phyloP scores from a whole-genome alignment of 495 filamentous ascomycete genomes.

The Neurospora tetrasperma region DNA sequence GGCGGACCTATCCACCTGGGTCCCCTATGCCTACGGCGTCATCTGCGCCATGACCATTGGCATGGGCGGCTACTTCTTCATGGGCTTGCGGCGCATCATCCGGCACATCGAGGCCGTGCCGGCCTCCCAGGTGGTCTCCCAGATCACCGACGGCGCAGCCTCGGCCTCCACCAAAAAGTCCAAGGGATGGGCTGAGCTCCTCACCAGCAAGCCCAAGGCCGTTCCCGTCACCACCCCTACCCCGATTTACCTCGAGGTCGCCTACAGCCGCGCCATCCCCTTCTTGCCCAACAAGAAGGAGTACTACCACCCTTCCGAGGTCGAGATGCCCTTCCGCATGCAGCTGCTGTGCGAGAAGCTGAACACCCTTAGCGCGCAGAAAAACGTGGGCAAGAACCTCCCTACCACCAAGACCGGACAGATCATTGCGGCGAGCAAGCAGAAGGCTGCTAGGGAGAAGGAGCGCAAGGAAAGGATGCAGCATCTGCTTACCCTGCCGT shows the following conservation, averaged over 20 bases:
- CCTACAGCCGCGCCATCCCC: conserved; percentile 26
- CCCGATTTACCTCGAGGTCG: conserved; percentile 28
- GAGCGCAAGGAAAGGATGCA: conserved; percentile 33
- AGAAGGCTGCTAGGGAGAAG: conserved; percentile 19
- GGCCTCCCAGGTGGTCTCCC: conserved; percentile 1
- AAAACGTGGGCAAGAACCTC: conserved; percentile 13
- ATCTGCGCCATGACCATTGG: conserved; percentile 35
- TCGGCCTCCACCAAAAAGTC: neutral
- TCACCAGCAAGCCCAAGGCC: neutral
- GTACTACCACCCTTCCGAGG: conserved; percentile 21
- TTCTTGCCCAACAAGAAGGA: conserved; percentile 25
- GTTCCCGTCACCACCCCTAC: neutral
- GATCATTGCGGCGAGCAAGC: conserved; percentile 9
- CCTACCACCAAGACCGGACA: neutral
- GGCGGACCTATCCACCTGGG: conserved; percentile 30
- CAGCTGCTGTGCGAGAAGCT: conserved; percentile 13
- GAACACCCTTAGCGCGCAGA: neutral
- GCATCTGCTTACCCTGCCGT: conserved; percentile 40
- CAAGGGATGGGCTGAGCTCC: neutral
- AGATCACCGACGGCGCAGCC: neutral
- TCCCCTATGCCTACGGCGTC: conserved; percentile 33
- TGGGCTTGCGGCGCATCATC: conserved; percentile 32
- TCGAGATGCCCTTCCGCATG: conserved; percentile 30
- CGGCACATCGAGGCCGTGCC: conserved; percentile 31
- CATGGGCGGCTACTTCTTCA: conserved; percentile 36